These are phyloP conservation scores for Nemania abortiva DNA, from an alignment of 2,329 filamentous ascomycete species.

Conservation along the genomic window DNA sequence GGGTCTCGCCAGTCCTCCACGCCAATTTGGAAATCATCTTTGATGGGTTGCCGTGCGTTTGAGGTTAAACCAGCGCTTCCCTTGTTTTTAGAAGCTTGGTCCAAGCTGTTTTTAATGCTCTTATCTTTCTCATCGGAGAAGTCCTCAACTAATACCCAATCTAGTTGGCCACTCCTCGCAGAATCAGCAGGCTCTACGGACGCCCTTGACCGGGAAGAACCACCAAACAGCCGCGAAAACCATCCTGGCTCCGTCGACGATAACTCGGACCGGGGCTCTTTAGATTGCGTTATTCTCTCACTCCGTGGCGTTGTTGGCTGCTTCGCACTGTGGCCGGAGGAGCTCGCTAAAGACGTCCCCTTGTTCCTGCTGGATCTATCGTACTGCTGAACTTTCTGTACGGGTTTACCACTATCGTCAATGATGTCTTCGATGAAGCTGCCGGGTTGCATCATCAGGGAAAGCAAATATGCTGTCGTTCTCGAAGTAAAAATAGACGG, in stretches of 20 bases:
- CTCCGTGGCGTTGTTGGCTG: slow-evolving; percentile 46
- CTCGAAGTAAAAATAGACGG: slow-evolving; percentile 95
- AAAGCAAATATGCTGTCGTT: slow-evolving; percentile 92
- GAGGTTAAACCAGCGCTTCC: slow-evolving; percentile 42
- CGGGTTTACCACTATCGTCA: slow-evolving; percentile 70
- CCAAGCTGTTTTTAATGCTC: slow-evolving; percentile 57
- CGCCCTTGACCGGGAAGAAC: slow-evolving; percentile 49
- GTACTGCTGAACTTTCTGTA: slow-evolving; percentile 65
- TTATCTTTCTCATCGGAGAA: slow-evolving; percentile 69
- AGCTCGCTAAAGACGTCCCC: slow-evolving; percentile 52
- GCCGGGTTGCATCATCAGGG: slow-evolving; percentile 82
- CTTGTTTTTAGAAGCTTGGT: slow-evolving; percentile 53
- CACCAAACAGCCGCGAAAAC: slow-evolving; percentile 60
- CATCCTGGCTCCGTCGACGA: slow-evolving; percentile 53
- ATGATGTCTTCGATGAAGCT: slow-evolving; percentile 71
- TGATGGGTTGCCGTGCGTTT: slow-evolving; percentile 42
- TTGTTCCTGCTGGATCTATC: slow-evolving; percentile 55
- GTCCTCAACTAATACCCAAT: slow-evolving; percentile 78
- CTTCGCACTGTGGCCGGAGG: slow-evolving; percentile 47
- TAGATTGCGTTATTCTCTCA: slow-evolving; percentile 43
- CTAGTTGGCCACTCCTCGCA: slow-evolving; percentile 74
- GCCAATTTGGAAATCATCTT: slow-evolving; percentile 82
- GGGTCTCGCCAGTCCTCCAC: slow-evolving; percentile 89
- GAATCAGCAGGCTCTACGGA: slow-evolving; percentile 73
- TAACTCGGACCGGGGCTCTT: slow-evolving; percentile 46